Percentiles rank a stretch among this genome's conserved stretches.
Evolutionary conservation across 164 flowering plant genomes (phyloP).

Genomic region (Houttuynia cordata): DNA sequence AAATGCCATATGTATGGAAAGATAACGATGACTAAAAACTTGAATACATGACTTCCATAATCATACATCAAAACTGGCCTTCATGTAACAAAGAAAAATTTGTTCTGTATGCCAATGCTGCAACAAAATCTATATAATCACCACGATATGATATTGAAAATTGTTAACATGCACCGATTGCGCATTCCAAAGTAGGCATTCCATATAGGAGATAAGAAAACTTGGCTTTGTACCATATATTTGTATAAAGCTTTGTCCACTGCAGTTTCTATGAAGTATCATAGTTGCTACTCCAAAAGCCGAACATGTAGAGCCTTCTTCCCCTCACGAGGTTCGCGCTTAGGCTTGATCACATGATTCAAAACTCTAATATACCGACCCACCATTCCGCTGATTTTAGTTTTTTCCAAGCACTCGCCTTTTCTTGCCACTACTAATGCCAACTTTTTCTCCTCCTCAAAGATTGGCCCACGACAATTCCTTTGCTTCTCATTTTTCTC

Average conservation of each 20-base stretch:
- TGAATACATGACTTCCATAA: too few relatives aligned
- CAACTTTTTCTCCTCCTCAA: neutral
- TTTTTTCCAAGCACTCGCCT: neutral
- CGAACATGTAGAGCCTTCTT: neutral
- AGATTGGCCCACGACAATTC: neutral
- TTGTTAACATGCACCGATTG: too few relatives aligned
- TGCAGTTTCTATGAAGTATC: neutral
- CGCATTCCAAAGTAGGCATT: too few relatives aligned
- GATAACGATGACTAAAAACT: neutral
- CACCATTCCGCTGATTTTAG: conserved; percentile 2
- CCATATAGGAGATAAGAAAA: neutral
- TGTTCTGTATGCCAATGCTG: too few relatives aligned
- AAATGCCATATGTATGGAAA: neutral
- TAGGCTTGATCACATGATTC: conserved; percentile 3
- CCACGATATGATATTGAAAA: too few relatives aligned
- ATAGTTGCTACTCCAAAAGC: neutral
- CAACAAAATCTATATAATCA: too few relatives aligned
- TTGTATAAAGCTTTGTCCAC: neutral
- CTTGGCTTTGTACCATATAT: neutral
- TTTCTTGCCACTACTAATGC: neutral
- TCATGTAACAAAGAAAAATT: too few relatives aligned
- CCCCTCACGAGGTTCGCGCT: neutral
- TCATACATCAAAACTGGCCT: too few relatives aligned
- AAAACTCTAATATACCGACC: conserved; percentile 2
- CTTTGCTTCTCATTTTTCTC: neutral